These are phyloP conservation scores for Lathyrus aphaca DNA, from an alignment of 306 rosid species.

Conservation along the genomic window DNA sequence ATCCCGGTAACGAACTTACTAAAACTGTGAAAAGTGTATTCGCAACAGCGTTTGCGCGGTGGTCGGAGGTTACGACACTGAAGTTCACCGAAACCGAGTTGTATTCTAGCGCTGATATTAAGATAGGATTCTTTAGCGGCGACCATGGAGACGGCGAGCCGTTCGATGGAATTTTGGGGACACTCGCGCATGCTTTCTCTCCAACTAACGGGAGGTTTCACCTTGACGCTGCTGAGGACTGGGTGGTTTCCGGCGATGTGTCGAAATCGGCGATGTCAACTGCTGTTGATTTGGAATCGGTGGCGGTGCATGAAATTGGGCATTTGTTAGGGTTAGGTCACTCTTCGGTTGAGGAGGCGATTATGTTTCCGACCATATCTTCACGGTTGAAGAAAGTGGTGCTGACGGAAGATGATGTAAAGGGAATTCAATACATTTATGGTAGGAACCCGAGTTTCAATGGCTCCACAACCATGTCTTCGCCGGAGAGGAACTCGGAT, in stretches of 20 bases:
- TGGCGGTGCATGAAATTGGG: conserved; percentile 95
- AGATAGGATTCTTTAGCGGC: conserved; percentile 65
- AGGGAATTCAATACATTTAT: conserved; percentile 72
- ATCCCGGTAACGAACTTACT: conserved; percentile 48
- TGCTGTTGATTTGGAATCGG: conserved; percentile 79
- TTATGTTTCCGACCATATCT: conserved; percentile 80
- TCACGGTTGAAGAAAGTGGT: conserved; percentile 63
- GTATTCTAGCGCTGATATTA: conserved; percentile 49
- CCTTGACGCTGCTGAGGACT: conserved; percentile 65
- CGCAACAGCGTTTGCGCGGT: conserved; percentile 55
- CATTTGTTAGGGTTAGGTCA: conserved; percentile 85
- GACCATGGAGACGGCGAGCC: conserved; percentile 92
- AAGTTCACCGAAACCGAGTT: conserved; percentile 48
- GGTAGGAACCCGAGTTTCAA: conserved; percentile 65
- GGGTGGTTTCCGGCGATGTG: conserved; percentile 75
- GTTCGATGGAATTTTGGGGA: conserved; percentile 77
- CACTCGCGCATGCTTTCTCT: conserved; percentile 86
- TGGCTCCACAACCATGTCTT: conserved; percentile 38
- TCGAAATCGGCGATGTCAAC: conserved; percentile 43
- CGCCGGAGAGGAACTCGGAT: conserved; percentile 51
- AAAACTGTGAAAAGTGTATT: conserved; percentile 57
- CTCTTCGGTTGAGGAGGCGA: conserved; percentile 71
- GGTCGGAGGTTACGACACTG: conserved; percentile 72
- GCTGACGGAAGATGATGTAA: conserved; percentile 57
- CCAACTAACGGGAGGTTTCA: conserved; percentile 81